Evolutionary conservation across 2,329 filamentous ascomycete species (phyloP), one percentile per base, ranked within the genome.

Genomic region (Fusarium sororula): DNA sequence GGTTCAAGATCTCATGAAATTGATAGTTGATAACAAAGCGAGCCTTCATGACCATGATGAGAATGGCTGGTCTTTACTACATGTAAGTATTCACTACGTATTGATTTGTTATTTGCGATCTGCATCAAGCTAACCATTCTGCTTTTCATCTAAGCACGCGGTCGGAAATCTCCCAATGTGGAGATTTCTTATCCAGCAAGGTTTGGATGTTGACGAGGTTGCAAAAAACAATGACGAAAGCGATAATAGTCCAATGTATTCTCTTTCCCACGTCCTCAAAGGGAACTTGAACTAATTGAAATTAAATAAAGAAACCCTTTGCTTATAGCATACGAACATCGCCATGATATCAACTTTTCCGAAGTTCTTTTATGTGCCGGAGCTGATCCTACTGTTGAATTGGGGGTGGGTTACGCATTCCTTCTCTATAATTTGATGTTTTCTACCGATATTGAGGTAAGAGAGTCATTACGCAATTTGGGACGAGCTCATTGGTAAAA

Each of bases 281-380:
- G 3, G 1, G 6, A 47, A 15, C 1, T 22, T 1, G 0, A 7
- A 22, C 44, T 47, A 47, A 47, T 15, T 0, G 0, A 0, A 0
- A 7, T 10, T 2, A 2, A 15, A 10, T 5, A 1, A 14, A 47
- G 44, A 0, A 47, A 7, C 3, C 44, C 44, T 47, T 0, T 28
- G 4, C 0, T 0, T 5, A 4, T 47, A 28, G 12, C 44, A 47
- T 22, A 3, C 1, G 0, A 15, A 0, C 8, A 10, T 14, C 0
- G 5, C 24, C 4, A 28, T 15, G 4, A 22, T 28, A 2, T 15
- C 3, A 22, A 3, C 0, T 11, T 11, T 5, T 11, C 18, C 0
- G 44, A 47, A 7, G 13, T 5, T 15, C 44, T 47, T 5, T 11
- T 47, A 22, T 3, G 0, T 7, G 44, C 24, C 3, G 44, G 44